A percentile compares a stretch with the other conserved stretches of the same genome.
phyloP scores from a whole-genome alignment of 140 eudicot species.

The Stevia rebaudiana region DNA sequence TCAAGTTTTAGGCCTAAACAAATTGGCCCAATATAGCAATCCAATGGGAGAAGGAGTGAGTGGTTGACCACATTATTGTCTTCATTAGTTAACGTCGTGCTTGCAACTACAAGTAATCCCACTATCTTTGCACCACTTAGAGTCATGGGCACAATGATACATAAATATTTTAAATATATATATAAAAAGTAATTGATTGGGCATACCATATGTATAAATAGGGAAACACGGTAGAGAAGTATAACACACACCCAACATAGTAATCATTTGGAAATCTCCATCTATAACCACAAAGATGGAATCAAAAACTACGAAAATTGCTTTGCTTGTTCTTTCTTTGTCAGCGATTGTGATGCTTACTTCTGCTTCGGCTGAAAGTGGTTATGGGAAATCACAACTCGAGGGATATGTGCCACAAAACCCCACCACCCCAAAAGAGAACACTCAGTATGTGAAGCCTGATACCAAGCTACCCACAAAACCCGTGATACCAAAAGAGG shows the following conservation, averaged over 20 bases:
- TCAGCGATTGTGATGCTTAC: background rate
- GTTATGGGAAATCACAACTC: slow-evolving; percentile 20
- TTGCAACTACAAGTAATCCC: slow-evolving; percentile 23
- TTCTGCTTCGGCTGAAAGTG: slow-evolving; percentile 1
- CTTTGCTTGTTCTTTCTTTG: slow-evolving; percentile 7
- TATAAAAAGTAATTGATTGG: background rate
- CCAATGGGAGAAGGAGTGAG: background rate
- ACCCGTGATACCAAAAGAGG: slow-evolving; percentile 8
- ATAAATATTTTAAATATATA: background rate
- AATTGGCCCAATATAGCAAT: background rate
- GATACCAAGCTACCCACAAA: background rate
- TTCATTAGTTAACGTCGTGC: slow-evolving; percentile 22
- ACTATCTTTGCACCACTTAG: slow-evolving; percentile 18
- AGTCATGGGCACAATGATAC: slow-evolving; percentile 13
- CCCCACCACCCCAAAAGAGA: slow-evolving; percentile 11
- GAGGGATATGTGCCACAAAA: slow-evolving; percentile 4
- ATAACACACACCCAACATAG: slow-evolving; percentile 16
- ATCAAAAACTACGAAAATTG: background rate
- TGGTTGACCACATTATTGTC: background rate
- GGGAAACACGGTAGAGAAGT: background rate
- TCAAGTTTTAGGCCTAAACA: background rate
- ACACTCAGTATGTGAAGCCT: background rate
- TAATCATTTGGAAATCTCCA: background rate
- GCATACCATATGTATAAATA: slow-evolving; percentile 15
- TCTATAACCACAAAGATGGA: slow-evolving; percentile 18